phyloP scores from a whole-genome alignment of 2,329 filamentous ascomycete species.

The Aureobasidium sp. region DNA sequence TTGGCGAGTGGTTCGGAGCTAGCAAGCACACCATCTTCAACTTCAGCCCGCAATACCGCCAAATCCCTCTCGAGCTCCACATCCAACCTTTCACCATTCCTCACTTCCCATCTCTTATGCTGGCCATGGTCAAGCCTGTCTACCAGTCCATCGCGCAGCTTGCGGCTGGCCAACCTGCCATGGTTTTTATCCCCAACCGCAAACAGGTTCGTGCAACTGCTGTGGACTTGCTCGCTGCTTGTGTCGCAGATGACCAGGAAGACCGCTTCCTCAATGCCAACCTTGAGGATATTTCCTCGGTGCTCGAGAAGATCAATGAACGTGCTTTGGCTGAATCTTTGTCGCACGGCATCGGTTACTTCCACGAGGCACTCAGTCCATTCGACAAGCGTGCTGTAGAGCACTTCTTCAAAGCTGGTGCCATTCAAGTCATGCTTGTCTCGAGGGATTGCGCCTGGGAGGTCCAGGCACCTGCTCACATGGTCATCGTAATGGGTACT shows the following conservation, averaged over 20 bases:
- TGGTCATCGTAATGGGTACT: constrained; percentile 95
- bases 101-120: constrained; percentile 96
- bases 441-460: constrained; percentile 95
- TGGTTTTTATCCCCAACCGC: constrained; percentile 86
- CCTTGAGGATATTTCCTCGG: constrained; percentile 69
- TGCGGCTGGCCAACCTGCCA: constrained; percentile 74
- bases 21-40: constrained; percentile 99
- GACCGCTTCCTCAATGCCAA: constrained; percentile 88
- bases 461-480: constrained; percentile 75
- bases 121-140: constrained; percentile 93
- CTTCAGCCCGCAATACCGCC: constrained; percentile 86
- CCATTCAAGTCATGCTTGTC: constrained; percentile 76
- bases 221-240: constrained; percentile 79
- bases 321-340: constrained; percentile 80
- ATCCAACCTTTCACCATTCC: constrained; percentile 94
- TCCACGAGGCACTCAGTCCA: constrained; percentile 82
- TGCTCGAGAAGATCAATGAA: constrained; percentile 79
- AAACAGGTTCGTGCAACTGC: constrained; percentile 89
- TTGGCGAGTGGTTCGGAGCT: constrained; percentile 96
- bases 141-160: constrained; percentile 84
- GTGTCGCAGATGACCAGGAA: constrained; percentile 81
- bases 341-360: constrained; percentile 92
- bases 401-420: constrained; percentile 81
- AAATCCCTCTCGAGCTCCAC: constrained; percentile 84
- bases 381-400: constrained; percentile 92